These are phyloP conservation scores for Russula sp. DNA, from an alignment of 768 basidiomycete genomes.

Conservation along the genomic window DNA sequence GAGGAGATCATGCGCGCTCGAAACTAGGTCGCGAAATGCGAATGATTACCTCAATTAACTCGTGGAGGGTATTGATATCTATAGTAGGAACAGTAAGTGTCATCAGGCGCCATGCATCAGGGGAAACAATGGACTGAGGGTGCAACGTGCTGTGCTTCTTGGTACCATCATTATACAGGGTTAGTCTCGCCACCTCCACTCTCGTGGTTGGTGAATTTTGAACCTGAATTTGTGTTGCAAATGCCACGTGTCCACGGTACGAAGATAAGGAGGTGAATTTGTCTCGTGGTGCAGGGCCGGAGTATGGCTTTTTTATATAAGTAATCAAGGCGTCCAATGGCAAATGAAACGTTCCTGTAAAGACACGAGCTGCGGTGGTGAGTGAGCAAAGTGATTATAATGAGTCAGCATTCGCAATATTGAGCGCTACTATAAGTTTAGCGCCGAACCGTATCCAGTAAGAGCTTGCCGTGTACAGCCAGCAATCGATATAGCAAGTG, in stretches of 20 bases:
- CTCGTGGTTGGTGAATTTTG: background rate
- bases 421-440: too few species aligned
- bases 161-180: background rate
- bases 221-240: background rate
- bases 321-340: background rate
- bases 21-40: background rate
- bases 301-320: too few species aligned
- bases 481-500: background rate
- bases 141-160: background rate
- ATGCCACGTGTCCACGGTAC: background rate
- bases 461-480: background rate
- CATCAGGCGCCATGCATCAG: background rate
- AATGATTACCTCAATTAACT: background rate
- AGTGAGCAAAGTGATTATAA: too few species aligned
- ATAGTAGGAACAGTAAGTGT: background rate
- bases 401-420: background rate
- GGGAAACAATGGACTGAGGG: background rate
- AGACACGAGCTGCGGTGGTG: too few species aligned
- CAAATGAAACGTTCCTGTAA: background rate
- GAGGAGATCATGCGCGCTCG: background rate
- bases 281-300: background rate
- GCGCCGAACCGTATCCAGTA: too few species aligned
- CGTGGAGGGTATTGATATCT: background rate
- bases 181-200: background rate
- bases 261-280: background rate